Conservation (phyloP, 2,329 filamentous ascomycete genomes). For the Pseudocercospora crystallina region DNA sequence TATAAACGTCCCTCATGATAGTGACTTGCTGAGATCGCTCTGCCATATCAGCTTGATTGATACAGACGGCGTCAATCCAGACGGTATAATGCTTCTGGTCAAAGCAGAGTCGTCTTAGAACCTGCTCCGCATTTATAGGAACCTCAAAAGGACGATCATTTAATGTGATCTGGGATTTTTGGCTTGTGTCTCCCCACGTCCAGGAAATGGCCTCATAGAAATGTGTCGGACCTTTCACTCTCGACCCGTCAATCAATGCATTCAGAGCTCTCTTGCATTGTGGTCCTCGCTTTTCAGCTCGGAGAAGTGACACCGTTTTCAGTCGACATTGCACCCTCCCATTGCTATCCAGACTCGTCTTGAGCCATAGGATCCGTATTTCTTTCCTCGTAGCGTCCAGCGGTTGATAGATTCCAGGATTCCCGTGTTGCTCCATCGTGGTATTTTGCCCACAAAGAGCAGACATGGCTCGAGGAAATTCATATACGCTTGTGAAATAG, state of each 20-base stretch:
- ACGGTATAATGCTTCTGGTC: constrained; percentile 1
- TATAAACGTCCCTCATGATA: constrained; percentile 16
- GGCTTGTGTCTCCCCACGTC: constrained; percentile 6
- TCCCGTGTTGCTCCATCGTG: not conserved
- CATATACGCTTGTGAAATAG: too few relatives aligned
- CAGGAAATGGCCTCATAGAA: constrained; percentile 14
- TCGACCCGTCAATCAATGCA: too few relatives aligned
- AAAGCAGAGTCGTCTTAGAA: constrained; percentile 3
- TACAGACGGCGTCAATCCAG: constrained; percentile 21
- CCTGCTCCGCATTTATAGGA: not conserved
- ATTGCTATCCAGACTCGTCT: not conserved
- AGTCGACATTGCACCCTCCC: not conserved
- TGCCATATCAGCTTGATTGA: constrained; percentile 12
- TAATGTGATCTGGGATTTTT: not conserved
- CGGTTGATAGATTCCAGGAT: not conserved
- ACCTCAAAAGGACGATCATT: not conserved
- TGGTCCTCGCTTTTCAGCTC: not conserved
- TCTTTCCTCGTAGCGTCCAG: not conserved
- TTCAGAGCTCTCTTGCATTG: too few relatives aligned
- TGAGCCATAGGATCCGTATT: constrained; percentile 1
- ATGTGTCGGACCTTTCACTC: too few relatives aligned
- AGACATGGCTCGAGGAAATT: too few relatives aligned
- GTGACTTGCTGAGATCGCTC: constrained; percentile 16
- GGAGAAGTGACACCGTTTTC: not conserved
- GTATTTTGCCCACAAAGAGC: too few relatives aligned